Base-by-base conservation (phyloP, 352 stramenopile genomes). In the Globisporangium apiculatum region DNA sequence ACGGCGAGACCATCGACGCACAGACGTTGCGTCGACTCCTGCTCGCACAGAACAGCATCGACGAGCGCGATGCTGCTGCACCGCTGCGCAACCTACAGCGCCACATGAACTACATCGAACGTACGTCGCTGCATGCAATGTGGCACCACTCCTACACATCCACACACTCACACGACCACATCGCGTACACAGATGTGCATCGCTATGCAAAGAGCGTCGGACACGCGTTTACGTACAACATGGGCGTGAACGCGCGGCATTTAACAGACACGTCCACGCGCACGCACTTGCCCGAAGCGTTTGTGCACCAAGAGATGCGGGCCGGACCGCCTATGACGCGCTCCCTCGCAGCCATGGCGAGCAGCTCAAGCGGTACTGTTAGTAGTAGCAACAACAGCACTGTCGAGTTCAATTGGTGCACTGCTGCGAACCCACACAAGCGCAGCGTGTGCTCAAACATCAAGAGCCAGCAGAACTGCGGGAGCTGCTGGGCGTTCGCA, bases 381-480 rank as follows among this genome's bases (percentile, higher is more conserved):
- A 31, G 24, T 31, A 31, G 24, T 31, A 31, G 3, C 48, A 65
- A 7, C 11, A 73, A 53, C 11, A 68, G 66, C 60, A 62, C 64
- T 14, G 65, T 58, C 42, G 66, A 75, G 31, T 73, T 87, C 58
- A 88, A 92, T 55, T 92, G 82, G 82, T 92, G 82, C 66, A 76
- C 69, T 31, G 75, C 62, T 17, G 61, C 79, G 51, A 92, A 92
- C 65, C 74, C 82, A 7, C 68, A 85, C 48, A 67, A 62, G 42
- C 75, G 73, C 57, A 88, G 66, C 55, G 77, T 92, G 42, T 92
- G 82, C 57, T 77, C 79, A 42, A 72, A 69, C 8, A 75, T 90
- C n/a, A 92, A 92, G 66, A 90, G 82, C 54, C 82, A 92, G 61
- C 67, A 86, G 43, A 87, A 86, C 52, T 92, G 82, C 55, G 82